A percentile compares a stretch with the other conserved stretches of the same genome.
Conservation (phyloP, 106 monocot genomes). For the Dendrobium catenatum region DNA sequence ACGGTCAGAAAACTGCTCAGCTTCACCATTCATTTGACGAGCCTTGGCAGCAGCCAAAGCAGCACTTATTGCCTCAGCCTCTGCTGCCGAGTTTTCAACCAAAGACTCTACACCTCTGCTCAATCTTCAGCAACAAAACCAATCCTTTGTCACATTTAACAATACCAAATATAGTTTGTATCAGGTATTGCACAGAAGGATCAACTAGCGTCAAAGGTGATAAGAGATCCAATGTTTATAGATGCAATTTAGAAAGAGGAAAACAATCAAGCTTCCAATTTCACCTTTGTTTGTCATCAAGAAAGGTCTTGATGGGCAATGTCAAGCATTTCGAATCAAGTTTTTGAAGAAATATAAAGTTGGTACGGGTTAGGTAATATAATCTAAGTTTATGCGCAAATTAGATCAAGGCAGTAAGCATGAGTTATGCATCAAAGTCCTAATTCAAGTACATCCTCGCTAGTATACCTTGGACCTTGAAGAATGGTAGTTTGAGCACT, state of each 20-base stretch:
- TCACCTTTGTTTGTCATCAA: not conserved
- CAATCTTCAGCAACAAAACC: constrained; percentile 55
- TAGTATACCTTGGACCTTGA: constrained; percentile 64
- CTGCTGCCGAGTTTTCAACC: constrained; percentile 95
- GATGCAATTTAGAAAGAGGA: not conserved
- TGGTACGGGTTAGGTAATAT: too few relatives aligned
- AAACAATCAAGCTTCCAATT: not conserved
- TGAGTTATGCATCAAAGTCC: not conserved
- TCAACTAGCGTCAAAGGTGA: not conserved
- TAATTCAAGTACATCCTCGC: not conserved
- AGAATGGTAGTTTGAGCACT: constrained; percentile 88
- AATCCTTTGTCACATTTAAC: constrained; percentile 13
- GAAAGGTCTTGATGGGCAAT: not conserved
- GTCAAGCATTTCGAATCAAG: not conserved
- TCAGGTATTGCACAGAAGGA: not conserved
- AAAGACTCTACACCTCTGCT: constrained; percentile 89
- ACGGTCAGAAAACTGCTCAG: constrained; percentile 45
- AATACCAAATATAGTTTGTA: not conserved
- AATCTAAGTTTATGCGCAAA: not conserved
- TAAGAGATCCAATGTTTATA: constrained; percentile 1
- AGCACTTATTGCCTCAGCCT: constrained; percentile 98
- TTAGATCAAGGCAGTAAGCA: not conserved
- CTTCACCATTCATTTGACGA: constrained; percentile 80
- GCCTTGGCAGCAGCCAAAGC: constrained; percentile 96
- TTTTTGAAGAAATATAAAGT: not conserved